Base-by-base conservation (phyloP, 371 early-diverging fungal species). In the Apophysomyces trapeziformis region DNA sequence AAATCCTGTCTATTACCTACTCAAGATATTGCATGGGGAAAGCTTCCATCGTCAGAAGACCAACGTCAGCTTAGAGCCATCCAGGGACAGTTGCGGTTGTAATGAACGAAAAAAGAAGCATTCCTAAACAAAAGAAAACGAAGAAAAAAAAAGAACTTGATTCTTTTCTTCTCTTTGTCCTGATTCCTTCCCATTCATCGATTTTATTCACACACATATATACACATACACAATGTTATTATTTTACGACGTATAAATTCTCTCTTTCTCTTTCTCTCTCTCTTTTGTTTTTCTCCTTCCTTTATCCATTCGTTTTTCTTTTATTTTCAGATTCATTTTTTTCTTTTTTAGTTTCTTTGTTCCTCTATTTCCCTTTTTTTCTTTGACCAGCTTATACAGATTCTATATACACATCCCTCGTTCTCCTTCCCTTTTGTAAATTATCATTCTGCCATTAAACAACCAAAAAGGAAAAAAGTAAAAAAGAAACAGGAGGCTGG, bases 11-110 rank as follows among this genome's bases (percentile, higher is more conserved):
- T 61, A 7, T 47, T 81, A 41, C 77, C 78, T 14, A 66, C 71
- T 16, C 80, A 79, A 73, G 83, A 83, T 38, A 79, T 83, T 58
- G 72, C 77, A 8, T 76, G 78, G 78, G 78, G 72, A 35, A 75
- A 69, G 18, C 57, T 79, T 18, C 77, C 78, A n/a, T 80, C 72
- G 1, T 74, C 79, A 43, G 84, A 83, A 71, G 84, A 83, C 43
- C 72, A 75, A 60, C 73, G 84, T 44, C 84, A 83, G 68, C 60
- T 83, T 7, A 68, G 65, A 58, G 78, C 79, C 16, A 60, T 82
- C 14, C 76, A 74, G 63, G 68, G 66, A 16, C 67, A 74, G 21
- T 60, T 78, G 41, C 58, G 72, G 47, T 62, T 78, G 50, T 76
- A 73, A 67, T 60, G 32, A 26, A 2, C 32, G 32, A 26, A 26